These are phyloP conservation scores for Alliaria petiolata DNA, from an alignment of 345 rosid species.

Conservation along the genomic window DNA sequence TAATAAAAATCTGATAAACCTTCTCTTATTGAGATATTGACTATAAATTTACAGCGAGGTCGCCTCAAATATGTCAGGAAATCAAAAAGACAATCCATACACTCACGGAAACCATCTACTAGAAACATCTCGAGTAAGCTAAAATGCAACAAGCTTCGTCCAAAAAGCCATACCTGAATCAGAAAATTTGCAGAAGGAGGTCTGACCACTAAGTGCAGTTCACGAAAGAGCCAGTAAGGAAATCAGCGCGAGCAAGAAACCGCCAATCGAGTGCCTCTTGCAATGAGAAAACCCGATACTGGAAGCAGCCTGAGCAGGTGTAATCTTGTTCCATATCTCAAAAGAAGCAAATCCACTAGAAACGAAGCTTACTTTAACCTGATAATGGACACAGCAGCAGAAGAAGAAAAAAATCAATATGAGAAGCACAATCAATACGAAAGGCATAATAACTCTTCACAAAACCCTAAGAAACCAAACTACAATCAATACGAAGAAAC, in stretches of 20 bases:
- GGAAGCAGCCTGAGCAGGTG: slow-evolving; percentile 60
- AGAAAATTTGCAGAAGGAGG: slow-evolving; percentile 52
- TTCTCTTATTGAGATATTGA: too few relatives aligned
- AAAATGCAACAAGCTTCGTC: too few relatives aligned
- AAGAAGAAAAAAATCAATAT: not conserved
- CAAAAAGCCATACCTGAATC: slow-evolving; percentile 42
- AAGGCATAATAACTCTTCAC: not conserved
- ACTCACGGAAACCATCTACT: too few relatives aligned
- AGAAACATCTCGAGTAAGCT: too few relatives aligned
- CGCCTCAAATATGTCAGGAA: too few relatives aligned
- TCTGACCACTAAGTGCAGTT: slow-evolving; percentile 77
- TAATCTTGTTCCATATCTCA: slow-evolving; percentile 71
- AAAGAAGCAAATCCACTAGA: slow-evolving; percentile 36
- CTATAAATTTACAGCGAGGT: slow-evolving; percentile 12
- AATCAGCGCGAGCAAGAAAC: slow-evolving; percentile 62
- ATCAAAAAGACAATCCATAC: too few relatives aligned
- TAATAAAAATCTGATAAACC: not conserved
- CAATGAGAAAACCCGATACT: slow-evolving; percentile 53
- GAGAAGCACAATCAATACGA: not conserved
- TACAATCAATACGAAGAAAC: not conserved
- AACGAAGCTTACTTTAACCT: slow-evolving; percentile 56
- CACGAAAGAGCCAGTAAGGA: slow-evolving; percentile 72
- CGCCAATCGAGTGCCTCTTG: slow-evolving; percentile 94
- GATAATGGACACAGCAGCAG: slow-evolving; percentile 17
- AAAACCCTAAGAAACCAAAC: not conserved